Conservation (phyloP, 257 asterid species). For the Solanum paucissectum region DNA sequence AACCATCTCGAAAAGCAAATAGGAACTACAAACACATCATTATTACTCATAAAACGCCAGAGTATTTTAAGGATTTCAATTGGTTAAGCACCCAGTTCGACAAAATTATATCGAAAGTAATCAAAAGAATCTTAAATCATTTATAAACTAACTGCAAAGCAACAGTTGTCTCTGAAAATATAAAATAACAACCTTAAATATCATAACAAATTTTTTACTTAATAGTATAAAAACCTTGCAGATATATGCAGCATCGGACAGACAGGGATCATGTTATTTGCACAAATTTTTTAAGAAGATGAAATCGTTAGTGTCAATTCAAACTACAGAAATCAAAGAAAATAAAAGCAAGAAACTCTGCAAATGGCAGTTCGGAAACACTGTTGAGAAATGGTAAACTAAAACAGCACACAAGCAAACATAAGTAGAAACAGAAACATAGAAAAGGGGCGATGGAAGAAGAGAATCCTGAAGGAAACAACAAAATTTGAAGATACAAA, state of each 20-base stretch:
- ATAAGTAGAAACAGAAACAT: neutral
- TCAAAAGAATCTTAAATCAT: neutral
- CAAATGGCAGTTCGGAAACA: neutral
- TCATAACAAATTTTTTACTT: neutral
- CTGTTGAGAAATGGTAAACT: neutral
- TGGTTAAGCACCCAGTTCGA: neutral
- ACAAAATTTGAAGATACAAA: neutral
- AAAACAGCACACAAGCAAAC: neutral
- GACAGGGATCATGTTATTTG: neutral
- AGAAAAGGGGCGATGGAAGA: neutral
- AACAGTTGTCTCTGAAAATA: neutral
- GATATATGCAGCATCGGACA: neutral
- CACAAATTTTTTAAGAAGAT: neutral
- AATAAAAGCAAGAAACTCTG: neutral
- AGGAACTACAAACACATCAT: neutral
- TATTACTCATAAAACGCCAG: neutral
- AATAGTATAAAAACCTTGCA: neutral
- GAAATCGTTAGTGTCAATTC: neutral
- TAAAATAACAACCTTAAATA: neutral
- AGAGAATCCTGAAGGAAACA: neutral
- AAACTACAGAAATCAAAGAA: neutral
- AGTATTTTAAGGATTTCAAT: neutral
- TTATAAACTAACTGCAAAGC: neutral
- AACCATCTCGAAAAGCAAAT: neutral
- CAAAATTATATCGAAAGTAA: neutral